Conservation (phyloP, 192 early-diverging fungal species). For the Coemansia sp. region DNA sequence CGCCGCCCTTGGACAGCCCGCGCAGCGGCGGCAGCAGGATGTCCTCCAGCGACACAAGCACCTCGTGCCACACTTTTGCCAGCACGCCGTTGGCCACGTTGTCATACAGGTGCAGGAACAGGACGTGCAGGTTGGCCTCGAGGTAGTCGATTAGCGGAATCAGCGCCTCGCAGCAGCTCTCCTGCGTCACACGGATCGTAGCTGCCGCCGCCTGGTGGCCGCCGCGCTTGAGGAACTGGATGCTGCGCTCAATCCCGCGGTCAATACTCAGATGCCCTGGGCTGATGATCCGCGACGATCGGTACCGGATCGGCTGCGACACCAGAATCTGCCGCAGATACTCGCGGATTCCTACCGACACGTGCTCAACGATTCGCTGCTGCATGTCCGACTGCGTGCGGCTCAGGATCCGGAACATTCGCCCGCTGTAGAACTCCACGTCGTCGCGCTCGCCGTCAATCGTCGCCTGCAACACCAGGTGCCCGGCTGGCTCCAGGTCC, state of each 20-base stretch:
- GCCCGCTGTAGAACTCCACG: slow-evolving; percentile 80
- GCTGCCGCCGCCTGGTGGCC: slow-evolving; percentile 38
- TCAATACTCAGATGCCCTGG: slow-evolving; percentile 17
- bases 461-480: slow-evolving; percentile 65
- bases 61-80: slow-evolving; percentile 70
- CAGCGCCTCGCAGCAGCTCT: slow-evolving; percentile 64
- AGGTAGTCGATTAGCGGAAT: slow-evolving; percentile 73
- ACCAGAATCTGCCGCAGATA: slow-evolving; percentile 66
- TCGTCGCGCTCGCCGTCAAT: slow-evolving; percentile 79
- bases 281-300: slow-evolving; percentile 24
- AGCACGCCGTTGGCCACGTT: slow-evolving; percentile 66
- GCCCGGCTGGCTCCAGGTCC: slow-evolving; percentile 67
- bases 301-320: slow-evolving; percentile 40
- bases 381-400: slow-evolving; percentile 68
- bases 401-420: slow-evolving; percentile 69
- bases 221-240: slow-evolving; percentile 50
- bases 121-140: slow-evolving; percentile 64
- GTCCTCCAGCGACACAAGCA: slow-evolving; percentile 63
- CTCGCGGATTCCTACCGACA: slow-evolving; percentile 60
- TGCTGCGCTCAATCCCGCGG: slow-evolving; percentile 54
- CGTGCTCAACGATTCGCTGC: slow-evolving; percentile 70
- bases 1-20: slow-evolving; percentile 53
- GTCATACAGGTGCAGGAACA: slow-evolving; percentile 66
- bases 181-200: slow-evolving; percentile 43
- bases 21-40: slow-evolving; percentile 71